A percentile compares a stretch with the other conserved stretches of the same genome.
Conservation (phyloP, 148 eudicot genomes). For the Heliamphora exappendiculata region DNA sequence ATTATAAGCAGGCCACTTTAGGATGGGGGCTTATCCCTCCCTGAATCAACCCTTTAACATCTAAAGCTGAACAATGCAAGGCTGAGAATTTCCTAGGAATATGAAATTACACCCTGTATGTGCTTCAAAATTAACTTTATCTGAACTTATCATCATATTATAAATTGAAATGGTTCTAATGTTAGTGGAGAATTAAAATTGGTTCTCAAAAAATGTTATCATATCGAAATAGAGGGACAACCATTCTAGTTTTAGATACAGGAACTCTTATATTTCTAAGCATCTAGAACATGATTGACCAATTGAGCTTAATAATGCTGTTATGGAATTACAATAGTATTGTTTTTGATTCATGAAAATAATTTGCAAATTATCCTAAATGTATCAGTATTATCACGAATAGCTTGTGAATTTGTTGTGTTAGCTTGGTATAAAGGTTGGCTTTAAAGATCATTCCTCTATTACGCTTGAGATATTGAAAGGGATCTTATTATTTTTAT, state of each 20-base stretch:
- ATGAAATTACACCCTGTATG: neutral
- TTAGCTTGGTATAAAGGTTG: neutral
- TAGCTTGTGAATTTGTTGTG: neutral
- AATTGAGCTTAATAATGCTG: neutral
- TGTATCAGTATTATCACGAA: neutral
- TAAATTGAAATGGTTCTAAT: neutral
- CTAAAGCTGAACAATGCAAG: neutral
- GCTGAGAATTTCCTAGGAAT: neutral
- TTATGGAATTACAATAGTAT: neutral
- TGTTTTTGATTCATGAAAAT: neutral
- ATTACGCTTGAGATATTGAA: neutral
- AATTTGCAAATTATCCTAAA: neutral
- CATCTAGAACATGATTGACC: neutral
- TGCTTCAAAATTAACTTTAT: neutral
- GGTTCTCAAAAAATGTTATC: neutral
- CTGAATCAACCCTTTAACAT: neutral
- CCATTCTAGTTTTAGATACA: neutral
- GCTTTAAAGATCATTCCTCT: neutral
- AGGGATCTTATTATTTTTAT: neutral
- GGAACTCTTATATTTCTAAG: neutral
- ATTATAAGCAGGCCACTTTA: neutral
- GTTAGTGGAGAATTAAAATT: neutral
- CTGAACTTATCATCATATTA: neutral
- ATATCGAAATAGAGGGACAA: neutral
- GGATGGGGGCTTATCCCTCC: neutral